These are phyloP conservation scores for Exophiala aquamarina DNA, from an alignment of 2,329 filamentous ascomycete genomes.

Conservation along the genomic window DNA sequence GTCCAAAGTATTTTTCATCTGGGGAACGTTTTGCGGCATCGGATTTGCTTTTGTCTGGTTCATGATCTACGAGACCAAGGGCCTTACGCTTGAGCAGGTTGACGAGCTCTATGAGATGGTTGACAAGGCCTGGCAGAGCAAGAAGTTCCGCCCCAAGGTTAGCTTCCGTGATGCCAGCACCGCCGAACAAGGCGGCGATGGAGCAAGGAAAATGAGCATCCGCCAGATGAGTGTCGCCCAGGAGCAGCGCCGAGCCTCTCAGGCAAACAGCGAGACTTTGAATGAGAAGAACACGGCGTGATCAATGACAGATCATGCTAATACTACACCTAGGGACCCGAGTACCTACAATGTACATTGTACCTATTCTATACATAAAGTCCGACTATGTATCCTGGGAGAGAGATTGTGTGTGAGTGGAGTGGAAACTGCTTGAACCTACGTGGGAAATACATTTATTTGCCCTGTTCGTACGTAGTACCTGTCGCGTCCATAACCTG, in stretches of 20 bases:
- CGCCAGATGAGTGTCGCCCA: conserved; percentile 7
- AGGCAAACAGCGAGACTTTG: conserved; percentile 1
- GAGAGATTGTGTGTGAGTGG: no score
- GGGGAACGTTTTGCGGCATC: conserved; percentile 55
- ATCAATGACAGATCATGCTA: no score
- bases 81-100: conserved; percentile 33
- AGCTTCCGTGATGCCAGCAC: conserved; percentile 44
- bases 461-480: no score
- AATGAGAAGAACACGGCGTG: not conserved
- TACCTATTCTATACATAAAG: no score
- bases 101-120: conserved; percentile 68
- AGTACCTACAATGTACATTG: no score
- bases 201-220: conserved; percentile 2
- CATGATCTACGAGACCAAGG: conserved; percentile 33
- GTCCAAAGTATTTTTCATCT: conserved; percentile 72
- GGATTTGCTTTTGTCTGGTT: conserved; percentile 30
- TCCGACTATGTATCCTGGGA: no score
- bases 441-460: no score
- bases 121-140: conserved; percentile 55
- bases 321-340: no score
- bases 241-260: conserved; percentile 1
- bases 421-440: no score
- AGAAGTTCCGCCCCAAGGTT: conserved; percentile 49
- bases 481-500: no score
- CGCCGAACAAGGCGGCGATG: conserved; percentile 7